phyloP scores from a whole-genome alignment of 352 stramenopile genomes.

The Phytopythium helicoides region DNA sequence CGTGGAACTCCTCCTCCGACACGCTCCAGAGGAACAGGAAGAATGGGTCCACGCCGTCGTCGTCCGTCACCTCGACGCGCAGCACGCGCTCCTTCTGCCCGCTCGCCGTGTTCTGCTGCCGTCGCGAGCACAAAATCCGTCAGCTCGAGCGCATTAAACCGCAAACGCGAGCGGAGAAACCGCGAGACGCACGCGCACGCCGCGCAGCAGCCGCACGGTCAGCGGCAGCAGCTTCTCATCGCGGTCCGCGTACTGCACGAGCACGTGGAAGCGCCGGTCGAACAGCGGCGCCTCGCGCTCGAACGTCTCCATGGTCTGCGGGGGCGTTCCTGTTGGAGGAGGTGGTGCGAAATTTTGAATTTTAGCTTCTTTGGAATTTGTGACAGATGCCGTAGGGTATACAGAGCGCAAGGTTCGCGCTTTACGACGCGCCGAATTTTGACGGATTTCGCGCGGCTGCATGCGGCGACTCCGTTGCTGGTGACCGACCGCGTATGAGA shows the following conservation, averaged over 20 bases:
- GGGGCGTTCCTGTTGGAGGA: no score
- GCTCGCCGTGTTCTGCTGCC: slow-evolving; percentile 64
- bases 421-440: no score
- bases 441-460: no score
- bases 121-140: no score
- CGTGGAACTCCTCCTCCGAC: slow-evolving; percentile 94
- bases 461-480: no score
- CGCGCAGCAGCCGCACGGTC: slow-evolving; percentile 74
- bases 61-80: slow-evolving; percentile 93
- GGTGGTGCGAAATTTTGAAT: background rate
- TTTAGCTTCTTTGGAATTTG: background rate
- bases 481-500: no score
- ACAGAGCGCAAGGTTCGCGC: no score
- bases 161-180: background rate
- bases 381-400: no score
- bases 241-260: slow-evolving; percentile 77
- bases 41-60: slow-evolving; percentile 88
- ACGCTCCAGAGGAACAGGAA: slow-evolving; percentile 93
- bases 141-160: no score
- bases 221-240: slow-evolving; percentile 77
- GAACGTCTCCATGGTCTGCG: slow-evolving; percentile 74
- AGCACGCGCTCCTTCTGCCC: slow-evolving; percentile 89
- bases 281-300: slow-evolving; percentile 80
- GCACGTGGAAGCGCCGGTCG: slow-evolving; percentile 77
- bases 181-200: slow-evolving; percentile 55